Base-by-base conservation (phyloP, 1,284 basidiomycete genomes). In the Mycena sp. region DNA sequence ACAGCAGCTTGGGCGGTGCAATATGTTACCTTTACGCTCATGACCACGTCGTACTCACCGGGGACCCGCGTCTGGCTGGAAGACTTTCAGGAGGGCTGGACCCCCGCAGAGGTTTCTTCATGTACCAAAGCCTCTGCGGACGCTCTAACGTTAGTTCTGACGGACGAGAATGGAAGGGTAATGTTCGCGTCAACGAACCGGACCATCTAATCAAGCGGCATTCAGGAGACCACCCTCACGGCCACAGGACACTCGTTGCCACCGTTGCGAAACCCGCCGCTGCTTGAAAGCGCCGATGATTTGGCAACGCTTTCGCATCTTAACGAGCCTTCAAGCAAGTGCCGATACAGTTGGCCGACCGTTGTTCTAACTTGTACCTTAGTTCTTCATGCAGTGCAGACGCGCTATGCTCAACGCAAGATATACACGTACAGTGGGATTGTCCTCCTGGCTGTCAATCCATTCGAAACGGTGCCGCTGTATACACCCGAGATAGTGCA, bases 401-500 rank as follows among this genome's bases (percentile, higher is more conserved):
- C 96, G 76, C 91, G 98, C 70, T 99, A 99, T 81, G 93, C 92
- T n/a, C 93, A 96, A 72, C 95, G 98, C 75, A 93, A 93, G 76
- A 99, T 99, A 72, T 99, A 99, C 77, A 99, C 98, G 40, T 99
- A 99, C 80, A 97, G 94, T 67, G 98, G 98, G 70, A 99, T 99
- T 72, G 93, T 98, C 64, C 88, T 98, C 68, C 98, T 99, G 75
- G 98, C 98, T 46, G 91, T 99, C 80, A 99, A 99, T 78, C 98
- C 98, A 41, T 99, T 99, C 79, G 93, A 95, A 78, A 92, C 91
- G 69, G 91, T 96, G 68, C 91, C 92, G 45, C 88, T 94, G 67
- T 97, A 99, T 83, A 94, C 93, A 9, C 93, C 95, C 10, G 95
- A 98, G 73, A 95, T 99, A 73, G 96, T 99, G 38, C 96, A 99